These are phyloP conservation scores for Plasmodium gonderi DNA, from an alignment of 169 alveolate genomes.

Conservation along the genomic window DNA sequence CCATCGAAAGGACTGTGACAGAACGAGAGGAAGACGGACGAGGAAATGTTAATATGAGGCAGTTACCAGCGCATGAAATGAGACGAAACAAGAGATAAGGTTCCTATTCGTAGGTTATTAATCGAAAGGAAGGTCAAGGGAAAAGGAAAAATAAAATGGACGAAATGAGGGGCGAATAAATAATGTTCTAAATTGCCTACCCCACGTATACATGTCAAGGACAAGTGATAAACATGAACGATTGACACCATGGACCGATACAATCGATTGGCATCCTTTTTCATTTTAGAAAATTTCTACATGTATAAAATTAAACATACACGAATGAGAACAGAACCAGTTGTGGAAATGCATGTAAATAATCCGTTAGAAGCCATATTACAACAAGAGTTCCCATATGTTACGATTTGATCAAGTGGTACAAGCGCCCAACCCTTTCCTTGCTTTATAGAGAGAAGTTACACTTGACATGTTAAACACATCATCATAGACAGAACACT, in stretches of 20 bases:
- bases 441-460: not conserved
- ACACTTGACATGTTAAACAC: not conserved
- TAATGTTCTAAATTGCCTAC: not conserved
- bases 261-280: not conserved
- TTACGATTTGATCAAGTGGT: not conserved
- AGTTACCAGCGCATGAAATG: constrained; percentile 57
- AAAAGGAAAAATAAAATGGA: not conserved
- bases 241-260: too few relatives aligned
- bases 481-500: not conserved
- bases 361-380: too few relatives aligned
- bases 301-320: not conserved
- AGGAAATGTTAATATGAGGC: constrained; percentile 76
- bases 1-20: constrained; percentile 73
- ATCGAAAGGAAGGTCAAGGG: not conserved
- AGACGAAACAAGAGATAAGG: constrained; percentile 35
- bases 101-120: not conserved
- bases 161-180: not conserved
- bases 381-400: too few relatives aligned
- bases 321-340: not conserved
- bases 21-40: constrained; percentile 78
- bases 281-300: not conserved
- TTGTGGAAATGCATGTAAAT: not conserved
- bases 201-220: not conserved
- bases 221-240: not conserved
- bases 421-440: not conserved